Conservation (phyloP, 164 flowering plant genomes). For the Platanus orientalis region DNA sequence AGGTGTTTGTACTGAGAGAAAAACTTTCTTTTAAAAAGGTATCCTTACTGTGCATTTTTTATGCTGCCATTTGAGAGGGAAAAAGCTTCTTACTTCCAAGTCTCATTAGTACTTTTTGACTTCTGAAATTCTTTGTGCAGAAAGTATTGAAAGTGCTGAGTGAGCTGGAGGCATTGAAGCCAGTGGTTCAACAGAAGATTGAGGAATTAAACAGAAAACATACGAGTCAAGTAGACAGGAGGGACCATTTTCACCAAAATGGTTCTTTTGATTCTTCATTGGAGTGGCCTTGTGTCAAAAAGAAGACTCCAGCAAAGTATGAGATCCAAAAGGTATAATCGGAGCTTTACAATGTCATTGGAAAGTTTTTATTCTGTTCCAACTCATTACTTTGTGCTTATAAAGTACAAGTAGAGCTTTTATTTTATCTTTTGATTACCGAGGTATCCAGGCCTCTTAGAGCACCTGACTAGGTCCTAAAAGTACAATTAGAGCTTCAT, state of each 20-base stretch:
- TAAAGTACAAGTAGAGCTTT: too few relatives aligned
- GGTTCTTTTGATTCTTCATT: conserved; percentile 24
- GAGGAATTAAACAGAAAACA: conserved; percentile 47
- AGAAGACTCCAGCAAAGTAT: conserved; percentile 25
- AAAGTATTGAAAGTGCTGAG: conserved; percentile 50
- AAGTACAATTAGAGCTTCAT: too few relatives aligned
- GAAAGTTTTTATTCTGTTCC: neutral
- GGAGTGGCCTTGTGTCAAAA: conserved; percentile 39
- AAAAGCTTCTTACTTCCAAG: neutral
- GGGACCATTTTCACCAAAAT: conserved; percentile 24
- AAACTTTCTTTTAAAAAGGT: conserved; percentile 55
- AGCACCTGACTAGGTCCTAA: too few relatives aligned
- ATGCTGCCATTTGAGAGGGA: neutral
- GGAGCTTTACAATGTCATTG: neutral
- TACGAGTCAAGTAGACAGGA: conserved; percentile 28
- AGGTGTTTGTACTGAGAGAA: conserved; percentile 37
- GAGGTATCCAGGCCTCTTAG: too few relatives aligned
- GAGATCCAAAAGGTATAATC: conserved; percentile 44
- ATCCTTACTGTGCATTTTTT: neutral
- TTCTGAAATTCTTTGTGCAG: conserved; percentile 32
- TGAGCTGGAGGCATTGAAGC: conserved; percentile 81
- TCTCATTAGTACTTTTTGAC: neutral
- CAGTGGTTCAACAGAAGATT: conserved; percentile 47
- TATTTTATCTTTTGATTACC: too few relatives aligned
- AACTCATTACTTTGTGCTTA: too few relatives aligned